Conservation (phyloP, 495 filamentous ascomycete species). For the Annulohypoxylon bovei region DNA sequence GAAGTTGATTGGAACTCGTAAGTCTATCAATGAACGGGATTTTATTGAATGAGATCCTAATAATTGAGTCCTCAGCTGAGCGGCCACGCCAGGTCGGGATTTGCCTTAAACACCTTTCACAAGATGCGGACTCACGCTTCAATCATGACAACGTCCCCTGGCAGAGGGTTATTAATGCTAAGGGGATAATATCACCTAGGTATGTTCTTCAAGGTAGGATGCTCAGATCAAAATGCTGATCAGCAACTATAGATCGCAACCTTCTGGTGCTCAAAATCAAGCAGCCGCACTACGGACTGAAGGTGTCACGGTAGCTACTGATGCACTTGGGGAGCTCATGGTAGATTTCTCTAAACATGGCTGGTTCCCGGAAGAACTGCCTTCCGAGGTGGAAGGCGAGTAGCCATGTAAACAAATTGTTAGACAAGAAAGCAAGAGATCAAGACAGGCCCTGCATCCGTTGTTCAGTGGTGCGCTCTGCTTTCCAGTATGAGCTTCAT, state of each 20-base stretch:
- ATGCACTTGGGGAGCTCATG: slow-evolving; percentile 74
- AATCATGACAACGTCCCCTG: slow-evolving; percentile 85
- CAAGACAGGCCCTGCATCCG: too few relatives aligned
- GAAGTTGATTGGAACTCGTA: slow-evolving; percentile 79
- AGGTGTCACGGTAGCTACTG: slow-evolving; percentile 72
- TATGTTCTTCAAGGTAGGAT: slow-evolving; percentile 44
- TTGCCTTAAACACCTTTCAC: slow-evolving; percentile 84
- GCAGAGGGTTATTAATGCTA: slow-evolving; percentile 91
- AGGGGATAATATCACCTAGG: slow-evolving; percentile 86
- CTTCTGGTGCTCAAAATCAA: slow-evolving; percentile 74
- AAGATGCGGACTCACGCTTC: slow-evolving; percentile 59
- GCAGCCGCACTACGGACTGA: slow-evolving; percentile 72
- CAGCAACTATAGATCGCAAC: slow-evolving; percentile 61
- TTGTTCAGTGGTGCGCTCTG: neutral
- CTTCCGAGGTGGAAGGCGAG: slow-evolving; percentile 57
- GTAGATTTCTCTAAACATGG: slow-evolving; percentile 74
- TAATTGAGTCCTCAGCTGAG: slow-evolving; percentile 59
- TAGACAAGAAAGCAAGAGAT: slow-evolving; percentile 28
- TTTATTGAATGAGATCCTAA: neutral
- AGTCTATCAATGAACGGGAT: slow-evolving; percentile 42
- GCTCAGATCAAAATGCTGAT: slow-evolving; percentile 1
- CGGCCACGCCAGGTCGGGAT: slow-evolving; percentile 85
- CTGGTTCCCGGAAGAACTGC: slow-evolving; percentile 75
- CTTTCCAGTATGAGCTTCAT: neutral
- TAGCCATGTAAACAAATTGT: slow-evolving; percentile 4